These are phyloP conservation scores for Rhynchospora pubera DNA, from an alignment of 176 grass and related monocot genomes.

Conservation along the genomic window DNA sequence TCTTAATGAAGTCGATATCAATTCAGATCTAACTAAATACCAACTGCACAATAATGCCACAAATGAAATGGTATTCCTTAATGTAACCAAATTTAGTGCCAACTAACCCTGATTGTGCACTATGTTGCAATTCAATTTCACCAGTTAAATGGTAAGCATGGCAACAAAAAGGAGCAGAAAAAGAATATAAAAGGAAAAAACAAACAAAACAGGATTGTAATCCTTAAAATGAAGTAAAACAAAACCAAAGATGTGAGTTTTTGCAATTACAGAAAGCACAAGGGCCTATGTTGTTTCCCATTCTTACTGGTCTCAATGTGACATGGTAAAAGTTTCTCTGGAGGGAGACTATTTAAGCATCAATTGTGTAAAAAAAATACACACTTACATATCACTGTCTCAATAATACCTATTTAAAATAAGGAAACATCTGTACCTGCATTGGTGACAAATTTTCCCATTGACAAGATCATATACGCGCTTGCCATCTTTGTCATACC, in stretches of 20 bases:
- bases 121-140: not conserved
- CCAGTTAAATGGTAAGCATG: not conserved
- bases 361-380: not conserved
- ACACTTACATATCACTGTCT: not conserved
- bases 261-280: not conserved
- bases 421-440: conserved; percentile 41
- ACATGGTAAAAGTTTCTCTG: not conserved
- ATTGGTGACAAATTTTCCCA: conserved; percentile 89
- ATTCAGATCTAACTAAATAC: too few species aligned
- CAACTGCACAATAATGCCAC: not conserved
- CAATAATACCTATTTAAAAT: not conserved
- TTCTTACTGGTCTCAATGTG: not conserved
- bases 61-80: not conserved
- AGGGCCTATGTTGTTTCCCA: not conserved
- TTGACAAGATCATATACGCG: conserved; percentile 69
- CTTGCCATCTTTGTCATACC: conserved; percentile 49
- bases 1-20: not conserved
- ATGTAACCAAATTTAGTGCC: not conserved
- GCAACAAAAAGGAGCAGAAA: not conserved
- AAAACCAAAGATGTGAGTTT: not conserved
- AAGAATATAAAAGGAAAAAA: not conserved
- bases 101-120: not conserved
- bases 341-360: not conserved
- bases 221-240: not conserved
- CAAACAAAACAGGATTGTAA: not conserved